These are phyloP conservation scores for Cudoniella acicularis DNA, from an alignment of 495 filamentous ascomycete species.

Conservation along the genomic window DNA sequence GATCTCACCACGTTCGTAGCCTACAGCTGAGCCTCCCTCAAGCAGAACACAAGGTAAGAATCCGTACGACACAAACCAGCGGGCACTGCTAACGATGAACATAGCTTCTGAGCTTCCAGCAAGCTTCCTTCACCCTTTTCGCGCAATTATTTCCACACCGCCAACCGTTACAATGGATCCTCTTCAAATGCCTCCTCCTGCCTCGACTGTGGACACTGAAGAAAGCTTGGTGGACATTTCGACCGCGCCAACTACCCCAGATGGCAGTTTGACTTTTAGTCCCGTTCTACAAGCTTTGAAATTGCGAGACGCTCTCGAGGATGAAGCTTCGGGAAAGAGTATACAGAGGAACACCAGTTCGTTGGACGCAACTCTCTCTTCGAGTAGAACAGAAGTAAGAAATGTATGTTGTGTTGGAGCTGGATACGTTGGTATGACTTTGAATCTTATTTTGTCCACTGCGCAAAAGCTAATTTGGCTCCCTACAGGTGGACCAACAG, in stretches of 20 bases:
- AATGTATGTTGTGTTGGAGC: constrained; percentile 63
- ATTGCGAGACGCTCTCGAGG: constrained; percentile 28
- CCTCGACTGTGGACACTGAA: constrained; percentile 18
- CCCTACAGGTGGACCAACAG: constrained; percentile 67
- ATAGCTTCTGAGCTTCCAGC: too few relatives aligned
- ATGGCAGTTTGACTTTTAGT: constrained; percentile 42
- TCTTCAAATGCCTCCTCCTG: background rate
- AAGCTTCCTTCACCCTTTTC: too few relatives aligned
- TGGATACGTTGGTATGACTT: constrained; percentile 61
- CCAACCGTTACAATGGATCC: background rate
- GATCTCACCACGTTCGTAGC: background rate
- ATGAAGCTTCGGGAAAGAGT: constrained; percentile 13
- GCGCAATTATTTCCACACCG: too few relatives aligned
- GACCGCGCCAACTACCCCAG: constrained; percentile 52
- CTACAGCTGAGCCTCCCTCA: background rate
- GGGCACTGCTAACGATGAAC: too few relatives aligned
- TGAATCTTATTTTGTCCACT: constrained; percentile 44
- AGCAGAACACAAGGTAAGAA: background rate
- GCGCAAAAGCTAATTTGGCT: constrained; percentile 28
- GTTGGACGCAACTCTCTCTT: constrained; percentile 49
- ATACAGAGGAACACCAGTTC: constrained; percentile 8
- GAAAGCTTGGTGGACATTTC: constrained; percentile 30
- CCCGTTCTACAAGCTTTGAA: constrained; percentile 33
- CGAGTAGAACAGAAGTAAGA: constrained; percentile 59
- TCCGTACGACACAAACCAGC: background rate